Percentiles rank a stretch among this genome's conserved stretches.
Evolutionary conservation across 2,329 filamentous ascomycete genomes (phyloP).

Genomic region (Drechslera avenae): DNA sequence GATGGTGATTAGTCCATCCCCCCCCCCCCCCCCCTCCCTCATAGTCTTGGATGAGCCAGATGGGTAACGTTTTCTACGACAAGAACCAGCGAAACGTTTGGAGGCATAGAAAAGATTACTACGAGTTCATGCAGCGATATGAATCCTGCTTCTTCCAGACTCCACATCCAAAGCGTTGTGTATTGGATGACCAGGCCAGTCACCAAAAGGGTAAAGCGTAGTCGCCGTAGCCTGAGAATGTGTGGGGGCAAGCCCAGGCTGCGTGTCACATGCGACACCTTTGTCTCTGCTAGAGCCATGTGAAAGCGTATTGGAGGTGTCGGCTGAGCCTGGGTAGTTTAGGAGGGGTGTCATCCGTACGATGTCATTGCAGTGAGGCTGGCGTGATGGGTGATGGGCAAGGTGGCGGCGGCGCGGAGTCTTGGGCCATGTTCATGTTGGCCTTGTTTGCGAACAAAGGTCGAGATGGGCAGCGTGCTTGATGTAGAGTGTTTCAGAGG

Average conservation of each 20-base stretch:
- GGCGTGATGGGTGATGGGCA: background rate
- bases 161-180: background rate
- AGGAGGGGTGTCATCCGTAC: slow-evolving; percentile 30
- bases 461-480: too few relatives aligned
- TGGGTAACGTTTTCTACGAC: too few relatives aligned
- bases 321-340: slow-evolving; percentile 21
- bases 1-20: too few relatives aligned
- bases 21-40: too few relatives aligned
- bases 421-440: background rate
- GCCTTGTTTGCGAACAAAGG: too few relatives aligned
- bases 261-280: slow-evolving; percentile 30
- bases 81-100: too few relatives aligned
- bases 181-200: slow-evolving; percentile 10
- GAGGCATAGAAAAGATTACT: too few relatives aligned
- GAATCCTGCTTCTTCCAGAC: too few relatives aligned
- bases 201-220: slow-evolving; percentile 11
- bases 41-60: too few relatives aligned
- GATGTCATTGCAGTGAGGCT: slow-evolving; percentile 10
- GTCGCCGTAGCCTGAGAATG: slow-evolving; percentile 19
- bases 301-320: slow-evolving; percentile 14
- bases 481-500: too few relatives aligned
- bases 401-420: background rate
- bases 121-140: too few relatives aligned
- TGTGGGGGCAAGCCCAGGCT: slow-evolving; percentile 18
- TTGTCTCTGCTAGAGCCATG: slow-evolving; percentile 23